Conservation (phyloP, 495 filamentous ascomycete species). For the Hyaloscypha variabilis region DNA sequence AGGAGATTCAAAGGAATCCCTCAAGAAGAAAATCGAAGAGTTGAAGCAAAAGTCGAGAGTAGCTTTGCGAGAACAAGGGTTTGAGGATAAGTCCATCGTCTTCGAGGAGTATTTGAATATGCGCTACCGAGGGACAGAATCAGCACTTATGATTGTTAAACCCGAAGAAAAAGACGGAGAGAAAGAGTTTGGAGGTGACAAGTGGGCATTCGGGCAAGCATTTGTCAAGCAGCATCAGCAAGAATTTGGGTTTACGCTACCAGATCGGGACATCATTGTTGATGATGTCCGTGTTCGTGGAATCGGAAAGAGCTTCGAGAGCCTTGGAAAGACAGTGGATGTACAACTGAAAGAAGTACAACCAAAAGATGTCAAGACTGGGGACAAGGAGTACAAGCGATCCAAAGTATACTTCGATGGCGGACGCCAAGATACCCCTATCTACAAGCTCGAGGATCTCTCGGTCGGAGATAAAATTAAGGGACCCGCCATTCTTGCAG, state of each 20-base stretch:
- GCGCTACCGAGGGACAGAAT: conserved; percentile 86
- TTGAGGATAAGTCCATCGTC: conserved; percentile 68
- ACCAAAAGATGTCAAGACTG: conserved; percentile 42
- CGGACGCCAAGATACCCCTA: conserved; percentile 75
- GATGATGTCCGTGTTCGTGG: conserved; percentile 91
- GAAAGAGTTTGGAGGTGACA: conserved; percentile 60
- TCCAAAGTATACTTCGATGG: conserved; percentile 73
- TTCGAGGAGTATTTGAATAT: conserved; percentile 92
- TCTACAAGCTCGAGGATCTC: conserved; percentile 83
- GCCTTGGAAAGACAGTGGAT: conserved; percentile 77
- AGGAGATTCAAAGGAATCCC: conserved; percentile 50
- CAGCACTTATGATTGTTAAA: conserved; percentile 80
- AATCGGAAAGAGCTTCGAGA: conserved; percentile 83
- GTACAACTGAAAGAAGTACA: conserved; percentile 72
- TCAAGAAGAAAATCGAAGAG: conserved; percentile 60
- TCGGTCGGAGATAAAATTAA: conserved; percentile 73
- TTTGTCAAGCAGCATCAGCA: conserved; percentile 88
- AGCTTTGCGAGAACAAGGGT: conserved; percentile 73
- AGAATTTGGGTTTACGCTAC: conserved; percentile 92
- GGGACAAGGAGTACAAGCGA: conserved; percentile 56
- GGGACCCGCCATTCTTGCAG: conserved; percentile 90
- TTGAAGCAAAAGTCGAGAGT: conserved; percentile 69
- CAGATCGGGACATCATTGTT: conserved; percentile 86
- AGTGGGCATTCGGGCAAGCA: conserved; percentile 79
- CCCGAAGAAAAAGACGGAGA: conserved; percentile 59